Percentiles rank a stretch among this genome's conserved stretches.
These are phyloP conservation scores for Ramichloridium luteum DNA, from an alignment of 2,329 filamentous ascomycete species.

Conservation along the genomic window DNA sequence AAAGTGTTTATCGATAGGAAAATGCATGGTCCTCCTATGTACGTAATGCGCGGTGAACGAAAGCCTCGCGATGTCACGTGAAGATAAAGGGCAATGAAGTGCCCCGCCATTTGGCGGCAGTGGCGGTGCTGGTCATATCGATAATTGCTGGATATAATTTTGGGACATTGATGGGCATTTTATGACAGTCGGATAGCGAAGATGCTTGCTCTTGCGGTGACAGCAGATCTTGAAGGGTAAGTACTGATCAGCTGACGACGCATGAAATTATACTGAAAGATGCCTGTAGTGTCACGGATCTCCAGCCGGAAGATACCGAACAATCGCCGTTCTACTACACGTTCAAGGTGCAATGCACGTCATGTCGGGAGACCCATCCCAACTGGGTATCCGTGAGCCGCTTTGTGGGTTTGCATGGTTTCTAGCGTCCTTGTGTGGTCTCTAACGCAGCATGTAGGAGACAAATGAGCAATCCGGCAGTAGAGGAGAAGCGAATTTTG, in stretches of 20 bases:
- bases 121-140: no score
- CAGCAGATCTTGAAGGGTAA: constrained; percentile 58
- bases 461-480: constrained; percentile 83
- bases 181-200: constrained; percentile 12
- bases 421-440: no score
- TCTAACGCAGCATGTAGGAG: constrained; percentile 46
- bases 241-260: constrained; percentile 9
- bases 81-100: no score
- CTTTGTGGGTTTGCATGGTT: constrained; percentile 70
- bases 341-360: constrained; percentile 97
- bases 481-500: constrained; percentile 92
- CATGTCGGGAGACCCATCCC: constrained; percentile 78
- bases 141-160: no score
- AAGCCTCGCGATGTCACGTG: no score
- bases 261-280: not conserved
- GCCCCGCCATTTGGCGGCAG: no score
- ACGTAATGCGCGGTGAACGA: no score
- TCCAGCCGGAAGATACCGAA: constrained; percentile 70
- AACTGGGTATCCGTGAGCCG: constrained; percentile 80
- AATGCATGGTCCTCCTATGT: no score
- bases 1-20: no score
- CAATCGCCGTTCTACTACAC: constrained; percentile 89
- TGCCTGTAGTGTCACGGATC: constrained; percentile 64
- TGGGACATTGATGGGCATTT: constrained; percentile 8
- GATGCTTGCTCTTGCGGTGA: constrained; percentile 58